Evolutionary conservation across 1,139 yeast species (phyloP).

Genomic region (Debaryomycetaceae sp.): DNA sequence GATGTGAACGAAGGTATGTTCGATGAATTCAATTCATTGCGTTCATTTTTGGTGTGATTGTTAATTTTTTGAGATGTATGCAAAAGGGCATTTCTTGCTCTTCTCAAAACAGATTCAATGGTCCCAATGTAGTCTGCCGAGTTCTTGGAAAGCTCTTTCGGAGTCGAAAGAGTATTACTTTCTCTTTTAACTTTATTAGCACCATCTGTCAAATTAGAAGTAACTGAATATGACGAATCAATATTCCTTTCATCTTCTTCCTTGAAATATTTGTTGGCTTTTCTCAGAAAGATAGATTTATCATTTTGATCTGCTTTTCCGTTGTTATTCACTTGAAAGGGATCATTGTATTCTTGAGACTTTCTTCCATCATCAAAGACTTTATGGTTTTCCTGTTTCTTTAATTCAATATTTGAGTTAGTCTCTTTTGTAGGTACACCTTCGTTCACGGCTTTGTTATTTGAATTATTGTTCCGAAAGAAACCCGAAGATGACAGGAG

Average conservation of each 20-base stretch:
- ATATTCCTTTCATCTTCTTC: background rate
- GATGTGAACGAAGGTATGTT: background rate
- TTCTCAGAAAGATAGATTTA: background rate
- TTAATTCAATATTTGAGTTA: too few species aligned
- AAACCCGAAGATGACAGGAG: too few species aligned
- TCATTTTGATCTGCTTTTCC: background rate
- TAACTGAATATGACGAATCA: background rate
- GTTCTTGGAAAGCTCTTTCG: background rate
- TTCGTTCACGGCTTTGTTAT: too few species aligned
- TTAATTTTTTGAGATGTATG: constrained; percentile 1
- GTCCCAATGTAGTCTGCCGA: constrained; percentile 1
- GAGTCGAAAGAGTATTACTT: too few species aligned
- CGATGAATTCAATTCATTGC: background rate
- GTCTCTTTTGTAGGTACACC: too few species aligned
- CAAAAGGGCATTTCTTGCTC: constrained; percentile 16
- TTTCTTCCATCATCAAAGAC: too few species aligned
- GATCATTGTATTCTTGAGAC: background rate
- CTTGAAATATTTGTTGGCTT: background rate
- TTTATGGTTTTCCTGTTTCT: too few species aligned
- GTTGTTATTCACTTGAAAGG: background rate
- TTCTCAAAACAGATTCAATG: constrained; percentile 12
- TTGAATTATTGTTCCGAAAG: too few species aligned
- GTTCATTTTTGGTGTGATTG: background rate
- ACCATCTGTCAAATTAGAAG: background rate
- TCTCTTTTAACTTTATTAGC: background rate